Evolutionary conservation across 2,329 filamentous ascomycete species (phyloP), one percentile per base, ranked within the genome.

Genomic region (Clonostachys solani): DNA sequence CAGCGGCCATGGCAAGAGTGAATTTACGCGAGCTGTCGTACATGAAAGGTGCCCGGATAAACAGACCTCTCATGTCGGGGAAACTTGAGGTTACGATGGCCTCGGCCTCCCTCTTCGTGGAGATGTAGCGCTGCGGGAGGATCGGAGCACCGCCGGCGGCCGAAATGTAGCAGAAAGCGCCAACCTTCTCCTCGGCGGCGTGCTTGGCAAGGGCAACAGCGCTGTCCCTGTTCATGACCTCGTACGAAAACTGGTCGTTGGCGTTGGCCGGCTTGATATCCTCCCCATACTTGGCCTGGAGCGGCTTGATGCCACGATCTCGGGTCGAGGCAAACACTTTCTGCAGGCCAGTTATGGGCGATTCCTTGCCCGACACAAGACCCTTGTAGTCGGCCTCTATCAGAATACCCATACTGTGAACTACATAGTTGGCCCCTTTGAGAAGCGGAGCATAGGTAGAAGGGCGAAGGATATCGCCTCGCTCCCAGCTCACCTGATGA

Each of bases 301-400:
- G 73, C 3, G 89, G 89, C 63, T 95, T 88, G 47, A 72, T 77
- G 46, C 81, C 81, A 48, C 82, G 79, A 60, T 69, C 74, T 34
- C 85, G 86, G 3, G 78, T 76, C 1, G 81, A 64, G 45, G 84
- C 83, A 64, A 97, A 95, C 23, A 90, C 89, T 57, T 86, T 84
- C 52, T 81, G 80, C 13, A 99, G 72, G 2, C 90, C 92, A 7
- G 82, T 69, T 45, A 95, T 68, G n/a, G 90, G 83, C 1, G 88
- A 90, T 59, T 96, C 92, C 50, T 81, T 83, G 44, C 94, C 94
- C 17, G 83, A 86, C 23, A 99, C 64, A 15, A 96, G 86, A 56
- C 87, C 88, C 70, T 99, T 99, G 81, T 99, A 99, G 73, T 99
- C 94, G 44, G 92, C 91, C 73, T 99, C 94, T 10, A 99, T 81